These are phyloP conservation scores for Penicillium robsamsonii DNA, from an alignment of 495 filamentous ascomycete species.

Conservation along the genomic window DNA sequence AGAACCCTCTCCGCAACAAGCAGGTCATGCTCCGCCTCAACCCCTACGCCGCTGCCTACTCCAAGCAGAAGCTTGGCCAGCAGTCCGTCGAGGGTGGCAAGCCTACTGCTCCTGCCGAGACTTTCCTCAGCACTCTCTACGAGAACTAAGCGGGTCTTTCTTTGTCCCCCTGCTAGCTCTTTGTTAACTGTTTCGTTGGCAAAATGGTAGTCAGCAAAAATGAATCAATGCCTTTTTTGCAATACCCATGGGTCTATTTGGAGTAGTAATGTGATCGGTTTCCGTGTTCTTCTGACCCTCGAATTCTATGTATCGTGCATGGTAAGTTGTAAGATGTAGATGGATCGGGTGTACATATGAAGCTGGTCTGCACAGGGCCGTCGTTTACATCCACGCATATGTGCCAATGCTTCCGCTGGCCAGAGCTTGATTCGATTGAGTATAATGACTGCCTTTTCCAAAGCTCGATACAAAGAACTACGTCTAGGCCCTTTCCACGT, in stretches of 20 bases:
- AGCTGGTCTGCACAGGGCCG: background rate
- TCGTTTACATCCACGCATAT: background rate
- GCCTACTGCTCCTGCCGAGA: constrained; percentile 48
- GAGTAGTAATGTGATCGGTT: constrained; percentile 38
- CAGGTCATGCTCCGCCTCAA: constrained; percentile 96
- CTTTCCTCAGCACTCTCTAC: constrained; percentile 51
- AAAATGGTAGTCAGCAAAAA: constrained; percentile 36
- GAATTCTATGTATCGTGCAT: constrained; percentile 8
- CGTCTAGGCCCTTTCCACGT: background rate
- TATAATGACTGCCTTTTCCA: background rate
- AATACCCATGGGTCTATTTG: constrained; percentile 31
- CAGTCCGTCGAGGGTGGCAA: constrained; percentile 54
- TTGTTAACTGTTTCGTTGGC: constrained; percentile 22
- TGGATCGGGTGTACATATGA: background rate
- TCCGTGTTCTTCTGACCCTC: constrained; percentile 19
- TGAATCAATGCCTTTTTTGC: constrained; percentile 38
- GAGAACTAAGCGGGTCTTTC: constrained; percentile 48
- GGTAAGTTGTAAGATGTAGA: constrained; percentile 14
- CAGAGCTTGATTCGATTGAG: background rate
- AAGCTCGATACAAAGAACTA: background rate
- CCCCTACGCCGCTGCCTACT: constrained; percentile 87
- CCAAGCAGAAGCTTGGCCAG: constrained; percentile 76
- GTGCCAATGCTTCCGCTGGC: background rate
- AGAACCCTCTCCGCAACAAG: constrained; percentile 98
- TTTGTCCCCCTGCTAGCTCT: constrained; percentile 16